phyloP scores from a whole-genome alignment of 257 asterid species.

The Ophiorrhiza pumila region DNA sequence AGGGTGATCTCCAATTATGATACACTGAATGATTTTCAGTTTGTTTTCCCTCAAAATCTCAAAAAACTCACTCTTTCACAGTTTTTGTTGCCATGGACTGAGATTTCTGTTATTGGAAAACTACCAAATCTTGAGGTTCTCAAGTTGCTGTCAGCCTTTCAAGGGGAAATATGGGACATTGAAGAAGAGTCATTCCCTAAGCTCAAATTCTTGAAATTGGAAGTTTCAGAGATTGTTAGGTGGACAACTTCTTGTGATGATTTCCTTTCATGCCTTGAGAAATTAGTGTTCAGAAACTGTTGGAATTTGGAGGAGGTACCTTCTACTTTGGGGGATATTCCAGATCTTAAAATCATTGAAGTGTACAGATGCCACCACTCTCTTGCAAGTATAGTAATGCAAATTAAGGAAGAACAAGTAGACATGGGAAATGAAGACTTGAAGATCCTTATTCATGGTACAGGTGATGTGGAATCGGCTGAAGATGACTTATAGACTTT shows the following conservation, averaged over 20 bases:
- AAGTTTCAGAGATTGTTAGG: neutral
- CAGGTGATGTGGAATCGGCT: neutral
- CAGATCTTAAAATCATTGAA: constrained; percentile 26
- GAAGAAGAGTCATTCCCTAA: constrained; percentile 13
- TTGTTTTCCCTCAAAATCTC: constrained; percentile 18
- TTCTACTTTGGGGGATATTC: constrained; percentile 21
- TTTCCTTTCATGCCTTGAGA: constrained; percentile 24
- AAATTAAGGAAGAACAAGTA: constrained; percentile 29
- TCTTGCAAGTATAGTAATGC: constrained; percentile 14
- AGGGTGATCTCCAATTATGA: neutral
- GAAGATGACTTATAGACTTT: no score
- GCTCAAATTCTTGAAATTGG: constrained; percentile 9
- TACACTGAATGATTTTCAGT: neutral
- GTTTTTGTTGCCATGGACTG: constrained; percentile 13
- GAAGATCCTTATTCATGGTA: constrained; percentile 3
- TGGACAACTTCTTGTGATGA: constrained; percentile 16
- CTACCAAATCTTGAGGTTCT: constrained; percentile 23
- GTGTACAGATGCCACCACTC: constrained; percentile 12
- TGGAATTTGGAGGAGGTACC: constrained; percentile 21
- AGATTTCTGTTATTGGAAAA: constrained; percentile 4
- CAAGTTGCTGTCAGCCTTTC: constrained; percentile 14
- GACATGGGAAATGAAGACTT: constrained; percentile 22
- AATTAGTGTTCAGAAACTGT: constrained; percentile 22
- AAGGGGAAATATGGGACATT: constrained; percentile 19
- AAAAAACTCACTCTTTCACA: constrained; percentile 17